Evolutionary conservation across 2,329 filamentous ascomycete genomes (phyloP), one percentile per base, ranked within the genome.

Genomic region (Alternaria metachromatica): DNA sequence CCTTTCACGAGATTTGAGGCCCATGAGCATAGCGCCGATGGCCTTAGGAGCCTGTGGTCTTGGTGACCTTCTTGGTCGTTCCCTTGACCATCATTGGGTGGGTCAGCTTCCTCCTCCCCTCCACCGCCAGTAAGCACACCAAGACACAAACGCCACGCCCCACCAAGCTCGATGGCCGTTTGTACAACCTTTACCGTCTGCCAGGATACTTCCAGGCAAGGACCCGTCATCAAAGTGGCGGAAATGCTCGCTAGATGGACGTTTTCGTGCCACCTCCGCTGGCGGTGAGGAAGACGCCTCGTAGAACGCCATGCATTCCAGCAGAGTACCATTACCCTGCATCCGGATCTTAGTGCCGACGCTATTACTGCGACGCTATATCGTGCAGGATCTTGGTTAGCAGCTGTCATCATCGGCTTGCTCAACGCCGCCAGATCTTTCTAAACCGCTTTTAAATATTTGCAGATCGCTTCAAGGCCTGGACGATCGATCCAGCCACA

Each of bases 361-460:
- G 68, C 70, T 69, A 72, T 65, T 51, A 62, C 68, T 72, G 70
- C 69, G 65, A 57, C 71, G 68, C 71, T 67, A 71, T 68, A 67
- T 69, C 60, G 61, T 73, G 72, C 72, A 76, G 71, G 71, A 76
- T 76, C 70, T 78, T 67, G 66, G 54, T 65, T 69, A 62, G 70
- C 61, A 69, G 65, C 66, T 71, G 72, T 72, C 72, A 75, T 67
- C 68, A 71, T 72, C 72, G 66, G 62, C 56, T 54, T 64, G 62
- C 56, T 67, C 54, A 63, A 63, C 65, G 64, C 67, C 68, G 68
- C 69, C 65, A 77, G 74, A 78, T 76, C 75, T 73, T 62, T 67
- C 65, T 67, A 69, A 69, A 51, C 67, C 67, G 64, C 64, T 68
- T 67, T 49, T 54, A 55, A 61, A 61, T 57, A 64, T 66, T 28